These are phyloP conservation scores for Eucalyptus camaldulensis DNA, from an alignment of 345 rosid species.

Conservation along the genomic window DNA sequence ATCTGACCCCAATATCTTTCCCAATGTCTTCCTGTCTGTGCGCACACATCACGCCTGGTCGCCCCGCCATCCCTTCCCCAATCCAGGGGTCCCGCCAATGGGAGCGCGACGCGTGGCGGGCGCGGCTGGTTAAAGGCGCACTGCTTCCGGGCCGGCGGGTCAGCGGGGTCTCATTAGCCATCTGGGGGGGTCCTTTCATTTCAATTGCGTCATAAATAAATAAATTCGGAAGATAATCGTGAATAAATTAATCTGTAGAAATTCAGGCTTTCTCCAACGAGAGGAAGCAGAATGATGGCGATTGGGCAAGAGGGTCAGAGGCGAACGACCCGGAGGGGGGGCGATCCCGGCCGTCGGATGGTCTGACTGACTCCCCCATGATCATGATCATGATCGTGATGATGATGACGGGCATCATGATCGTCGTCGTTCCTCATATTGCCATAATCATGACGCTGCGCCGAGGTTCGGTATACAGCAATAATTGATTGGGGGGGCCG, in stretches of 20 bases:
- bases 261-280: not conserved
- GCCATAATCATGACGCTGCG: not conserved
- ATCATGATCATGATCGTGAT: not conserved
- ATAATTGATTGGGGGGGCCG: not conserved
- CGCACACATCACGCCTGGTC: not conserved
- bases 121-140: not conserved
- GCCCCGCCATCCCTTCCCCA: not conserved
- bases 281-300: not conserved
- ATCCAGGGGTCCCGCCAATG: not conserved
- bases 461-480: not conserved
- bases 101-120: not conserved
- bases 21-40: not conserved
- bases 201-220: not conserved
- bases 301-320: not conserved
- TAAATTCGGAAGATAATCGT: not conserved
- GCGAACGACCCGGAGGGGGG: not conserved
- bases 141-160: not conserved
- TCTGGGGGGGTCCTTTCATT: not conserved
- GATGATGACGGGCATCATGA: not conserved
- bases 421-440: not conserved
- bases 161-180: not conserved
- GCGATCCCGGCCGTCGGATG: not conserved
- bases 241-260: not conserved
- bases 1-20: not conserved
- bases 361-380: not conserved